These are phyloP conservation scores for Fusarium nygamai DNA, from an alignment of 2,329 filamentous ascomycete species.

Conservation along the genomic window DNA sequence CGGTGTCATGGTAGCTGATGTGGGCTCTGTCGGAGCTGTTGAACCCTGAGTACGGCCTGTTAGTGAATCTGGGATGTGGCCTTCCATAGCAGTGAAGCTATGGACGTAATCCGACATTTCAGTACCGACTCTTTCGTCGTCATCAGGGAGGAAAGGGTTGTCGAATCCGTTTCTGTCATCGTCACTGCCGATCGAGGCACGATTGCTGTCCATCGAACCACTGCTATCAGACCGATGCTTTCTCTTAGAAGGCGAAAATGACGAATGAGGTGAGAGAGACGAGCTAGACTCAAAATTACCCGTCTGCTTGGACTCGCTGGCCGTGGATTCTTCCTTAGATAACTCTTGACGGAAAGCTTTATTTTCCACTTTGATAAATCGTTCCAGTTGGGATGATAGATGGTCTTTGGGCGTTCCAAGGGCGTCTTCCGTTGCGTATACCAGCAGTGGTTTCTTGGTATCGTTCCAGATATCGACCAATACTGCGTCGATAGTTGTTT, in stretches of 20 bases:
- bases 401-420: slow-evolving; percentile 38
- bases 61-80: slow-evolving; percentile 19
- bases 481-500: slow-evolving; percentile 57
- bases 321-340: slow-evolving; percentile 48
- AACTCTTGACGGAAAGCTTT: slow-evolving; percentile 62
- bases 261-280: slow-evolving; percentile 47
- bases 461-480: slow-evolving; percentile 59
- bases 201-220: slow-evolving; percentile 59
- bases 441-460: slow-evolving; percentile 57
- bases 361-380: slow-evolving; percentile 63
- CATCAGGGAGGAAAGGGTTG: slow-evolving; percentile 47
- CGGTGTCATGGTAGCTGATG: slow-evolving; percentile 42
- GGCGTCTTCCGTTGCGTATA: slow-evolving; percentile 62
- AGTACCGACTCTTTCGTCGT: slow-evolving; percentile 34
- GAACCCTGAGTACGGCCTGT: slow-evolving; percentile 18
- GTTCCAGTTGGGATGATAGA: slow-evolving; percentile 53
- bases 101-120: slow-evolving; percentile 39
- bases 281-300: slow-evolving; percentile 48
- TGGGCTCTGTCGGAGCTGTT: slow-evolving; percentile 28
- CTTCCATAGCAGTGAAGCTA: slow-evolving; percentile 23
- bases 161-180: slow-evolving; percentile 48
- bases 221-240: slow-evolving; percentile 58
- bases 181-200: slow-evolving; percentile 56
- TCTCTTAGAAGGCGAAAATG: slow-evolving; percentile 56
- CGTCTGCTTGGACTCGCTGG: slow-evolving; percentile 31